phyloP scores from a whole-genome alignment of 2,329 filamentous ascomycete species.

The Neodidymelliopsis sp. region DNA sequence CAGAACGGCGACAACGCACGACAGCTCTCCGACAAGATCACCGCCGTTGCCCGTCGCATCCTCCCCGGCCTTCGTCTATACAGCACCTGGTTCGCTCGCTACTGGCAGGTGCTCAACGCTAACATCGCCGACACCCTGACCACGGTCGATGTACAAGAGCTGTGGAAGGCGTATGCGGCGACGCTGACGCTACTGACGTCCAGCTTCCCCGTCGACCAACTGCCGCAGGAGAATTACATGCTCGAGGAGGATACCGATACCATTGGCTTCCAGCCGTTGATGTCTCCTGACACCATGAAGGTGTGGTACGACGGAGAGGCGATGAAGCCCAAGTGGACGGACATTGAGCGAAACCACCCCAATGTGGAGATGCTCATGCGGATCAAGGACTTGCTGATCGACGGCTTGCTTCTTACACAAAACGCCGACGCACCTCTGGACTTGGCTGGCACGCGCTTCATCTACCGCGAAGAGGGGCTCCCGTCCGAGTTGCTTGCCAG shows the following conservation, averaged over 20 bases:
- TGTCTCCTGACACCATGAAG: conserved; percentile 57
- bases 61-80: conserved; percentile 72
- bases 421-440: conserved; percentile 58
- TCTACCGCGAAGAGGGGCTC: conserved; percentile 61
- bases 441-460: conserved; percentile 59
- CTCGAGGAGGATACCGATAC: conserved; percentile 73
- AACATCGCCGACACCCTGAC: conserved; percentile 62
- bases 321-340: conserved; percentile 62
- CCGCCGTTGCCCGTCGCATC: conserved; percentile 65
- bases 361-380: conserved; percentile 73
- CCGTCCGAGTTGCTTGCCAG: conserved; percentile 59
- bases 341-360: conserved; percentile 62
- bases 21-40: conserved; percentile 60
- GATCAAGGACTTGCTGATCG: conserved; percentile 68
- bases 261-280: conserved; percentile 69
- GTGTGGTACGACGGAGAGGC: conserved; percentile 60
- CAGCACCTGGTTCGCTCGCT: conserved; percentile 70
- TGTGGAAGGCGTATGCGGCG: conserved; percentile 72
- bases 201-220: conserved; percentile 64
- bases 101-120: conserved; percentile 62
- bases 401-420: conserved; percentile 66
- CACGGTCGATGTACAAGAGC: conserved; percentile 64
- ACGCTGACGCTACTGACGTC: conserved; percentile 66
- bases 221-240: conserved; percentile 67
- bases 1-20: conserved; percentile 44